Evolutionary conservation across 163 green algal genomes (phyloP).

Genomic region (Chlorella variabilis): DNA sequence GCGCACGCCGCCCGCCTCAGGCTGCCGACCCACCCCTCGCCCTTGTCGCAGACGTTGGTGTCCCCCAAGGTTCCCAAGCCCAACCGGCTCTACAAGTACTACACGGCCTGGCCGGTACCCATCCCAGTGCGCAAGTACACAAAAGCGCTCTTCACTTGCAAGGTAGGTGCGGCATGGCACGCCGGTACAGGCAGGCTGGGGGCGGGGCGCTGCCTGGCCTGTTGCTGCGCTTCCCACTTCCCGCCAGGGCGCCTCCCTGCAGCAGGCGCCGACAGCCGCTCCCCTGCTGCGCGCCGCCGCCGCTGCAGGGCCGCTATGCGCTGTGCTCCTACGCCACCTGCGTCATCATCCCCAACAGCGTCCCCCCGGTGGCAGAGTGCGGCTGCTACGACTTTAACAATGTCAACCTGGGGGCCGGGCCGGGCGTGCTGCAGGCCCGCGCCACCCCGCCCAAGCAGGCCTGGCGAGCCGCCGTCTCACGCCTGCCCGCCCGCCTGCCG

Average conservation of each 20-base stretch:
- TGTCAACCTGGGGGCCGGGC: background rate
- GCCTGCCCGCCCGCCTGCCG: background rate
- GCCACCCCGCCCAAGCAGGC: constrained; percentile 2
- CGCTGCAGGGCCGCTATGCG: constrained; percentile 1
- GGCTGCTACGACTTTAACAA: constrained; percentile 6
- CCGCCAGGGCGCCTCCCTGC: too few species aligned
- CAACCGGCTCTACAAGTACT: background rate
- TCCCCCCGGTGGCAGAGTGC: constrained; percentile 9
- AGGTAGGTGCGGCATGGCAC: background rate
- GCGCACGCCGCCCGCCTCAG: too few species aligned
- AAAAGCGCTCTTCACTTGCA: constrained; percentile 2
- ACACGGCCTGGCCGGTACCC: background rate
- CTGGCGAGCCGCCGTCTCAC: background rate
- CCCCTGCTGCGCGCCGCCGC: too few species aligned
- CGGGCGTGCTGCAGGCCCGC: background rate
- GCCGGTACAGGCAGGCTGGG: too few species aligned
- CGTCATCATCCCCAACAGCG: background rate
- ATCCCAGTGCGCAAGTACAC: background rate
- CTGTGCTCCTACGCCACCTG: constrained; percentile 14
- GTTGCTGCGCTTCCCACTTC: too few species aligned
- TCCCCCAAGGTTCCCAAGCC: background rate
- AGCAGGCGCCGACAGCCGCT: too few species aligned
- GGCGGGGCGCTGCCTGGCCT: background rate
- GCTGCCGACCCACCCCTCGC: too few species aligned
- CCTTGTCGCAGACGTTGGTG: too few species aligned